Evolutionary conservation across 164 flowering plant species (phyloP).

Genomic region (Aristolochia contorta): DNA sequence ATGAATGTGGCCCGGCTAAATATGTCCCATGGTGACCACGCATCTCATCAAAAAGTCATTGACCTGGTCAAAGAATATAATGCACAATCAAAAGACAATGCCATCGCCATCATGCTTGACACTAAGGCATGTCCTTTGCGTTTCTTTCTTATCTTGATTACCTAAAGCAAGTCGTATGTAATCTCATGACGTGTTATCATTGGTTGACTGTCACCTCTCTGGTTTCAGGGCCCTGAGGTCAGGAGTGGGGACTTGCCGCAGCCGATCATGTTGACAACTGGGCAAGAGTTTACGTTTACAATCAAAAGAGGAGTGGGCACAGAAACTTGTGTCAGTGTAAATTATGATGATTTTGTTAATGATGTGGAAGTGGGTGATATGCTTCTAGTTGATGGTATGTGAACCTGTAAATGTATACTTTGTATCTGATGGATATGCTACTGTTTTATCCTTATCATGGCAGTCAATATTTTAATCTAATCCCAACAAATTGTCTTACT

Average conservation of each 20-base stretch:
- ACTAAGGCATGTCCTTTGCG: slow-evolving; percentile 50
- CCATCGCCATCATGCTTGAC: slow-evolving; percentile 91
- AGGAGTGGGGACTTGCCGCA: slow-evolving; percentile 99
- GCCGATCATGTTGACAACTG: slow-evolving; percentile 56
- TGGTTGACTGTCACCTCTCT: slow-evolving; percentile 1
- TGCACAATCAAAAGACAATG: slow-evolving; percentile 72
- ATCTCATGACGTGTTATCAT: neutral
- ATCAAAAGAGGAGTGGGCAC: slow-evolving; percentile 89
- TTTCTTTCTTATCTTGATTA: neutral
- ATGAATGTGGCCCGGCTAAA: slow-evolving; percentile 93
- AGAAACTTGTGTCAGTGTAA: slow-evolving; percentile 85
- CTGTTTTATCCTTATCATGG: too few relatives aligned
- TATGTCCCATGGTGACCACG: slow-evolving; percentile 97
- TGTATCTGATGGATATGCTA: neutral
- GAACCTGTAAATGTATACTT: neutral
- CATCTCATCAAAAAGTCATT: slow-evolving; percentile 92
- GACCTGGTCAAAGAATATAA: slow-evolving; percentile 92
- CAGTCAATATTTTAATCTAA: too few relatives aligned
- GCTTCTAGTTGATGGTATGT: slow-evolving; percentile 97
- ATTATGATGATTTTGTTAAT: slow-evolving; percentile 94
- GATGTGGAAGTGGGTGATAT: slow-evolving; percentile 95
- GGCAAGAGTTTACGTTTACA: slow-evolving; percentile 91
- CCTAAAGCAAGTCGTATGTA: neutral
- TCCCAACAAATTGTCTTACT: too few relatives aligned
- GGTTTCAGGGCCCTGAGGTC: slow-evolving; percentile 88